Conservation (phyloP, 2,329 filamentous ascomycete genomes). For the Magnaporthiopsis incrustans region DNA sequence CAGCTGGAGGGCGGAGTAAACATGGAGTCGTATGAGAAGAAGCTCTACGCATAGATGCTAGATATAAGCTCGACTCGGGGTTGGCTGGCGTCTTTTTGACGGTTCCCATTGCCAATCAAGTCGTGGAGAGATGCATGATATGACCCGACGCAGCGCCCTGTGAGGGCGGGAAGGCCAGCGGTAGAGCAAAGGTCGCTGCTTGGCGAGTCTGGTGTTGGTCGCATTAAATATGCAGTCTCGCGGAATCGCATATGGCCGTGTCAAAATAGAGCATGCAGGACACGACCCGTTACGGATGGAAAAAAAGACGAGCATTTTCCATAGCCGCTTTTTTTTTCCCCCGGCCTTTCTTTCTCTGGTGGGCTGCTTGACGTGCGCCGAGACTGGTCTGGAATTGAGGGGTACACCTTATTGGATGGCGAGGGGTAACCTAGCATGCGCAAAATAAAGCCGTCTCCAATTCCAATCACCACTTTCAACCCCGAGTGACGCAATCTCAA, state of each 20-base stretch:
- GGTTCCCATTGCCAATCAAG: neutral
- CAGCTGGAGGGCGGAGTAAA: slow-evolving; percentile 96
- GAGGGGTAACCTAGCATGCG: too few species aligned
- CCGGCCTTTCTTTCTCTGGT: neutral
- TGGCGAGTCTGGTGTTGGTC: neutral
- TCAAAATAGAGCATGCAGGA: neutral
- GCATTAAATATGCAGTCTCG: neutral
- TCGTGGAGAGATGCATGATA: neutral
- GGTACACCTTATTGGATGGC: too few species aligned
- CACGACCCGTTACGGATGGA: neutral
- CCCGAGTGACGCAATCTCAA: neutral
- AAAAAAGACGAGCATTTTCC: neutral
- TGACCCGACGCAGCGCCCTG: neutral
- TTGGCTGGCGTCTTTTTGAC: neutral
- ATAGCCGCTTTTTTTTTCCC: neutral
- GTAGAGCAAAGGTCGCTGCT: neutral
- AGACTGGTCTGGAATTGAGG: neutral
- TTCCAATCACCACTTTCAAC: neutral
- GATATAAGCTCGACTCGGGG: neutral
- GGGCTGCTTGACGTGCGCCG: too few species aligned
- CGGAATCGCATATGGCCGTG: neutral
- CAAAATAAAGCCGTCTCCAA: neutral
- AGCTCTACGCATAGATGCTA: slow-evolving; percentile 70
- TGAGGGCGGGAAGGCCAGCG: neutral
- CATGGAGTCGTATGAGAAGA: slow-evolving; percentile 99